A percentile compares a stretch with the other conserved stretches of the same genome.
phyloP scores from a whole-genome alignment of 2,329 filamentous ascomycete species.

The Xylaria sp. region DNA sequence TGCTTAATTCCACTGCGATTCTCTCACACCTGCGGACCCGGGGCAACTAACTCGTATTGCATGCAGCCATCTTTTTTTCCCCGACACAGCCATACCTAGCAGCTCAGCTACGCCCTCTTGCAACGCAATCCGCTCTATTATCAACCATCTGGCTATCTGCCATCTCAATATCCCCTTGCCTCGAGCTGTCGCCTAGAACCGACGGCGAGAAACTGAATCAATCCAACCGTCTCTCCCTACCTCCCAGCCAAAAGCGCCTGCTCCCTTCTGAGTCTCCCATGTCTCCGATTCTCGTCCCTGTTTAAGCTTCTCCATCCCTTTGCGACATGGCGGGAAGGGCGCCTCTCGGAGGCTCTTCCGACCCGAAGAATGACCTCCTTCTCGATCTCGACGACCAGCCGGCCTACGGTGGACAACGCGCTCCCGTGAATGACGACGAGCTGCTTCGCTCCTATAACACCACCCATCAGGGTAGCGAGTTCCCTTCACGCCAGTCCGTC shows the following conservation, averaged over 20 bases:
- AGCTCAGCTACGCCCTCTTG: constrained; percentile 26
- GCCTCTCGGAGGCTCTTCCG: constrained; percentile 62
- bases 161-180: constrained; percentile 4
- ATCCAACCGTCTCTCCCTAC: constrained; percentile 5
- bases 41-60: constrained; percentile 42
- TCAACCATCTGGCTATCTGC: constrained; percentile 12
- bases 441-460: constrained; percentile 79
- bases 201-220: constrained; percentile 13
- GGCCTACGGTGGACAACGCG: constrained; percentile 78
- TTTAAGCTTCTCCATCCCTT: constrained; percentile 51
- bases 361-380: constrained; percentile 68
- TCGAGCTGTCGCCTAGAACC: constrained; percentile 25
- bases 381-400: constrained; percentile 80
- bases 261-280: constrained; percentile 44
- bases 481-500: constrained; percentile 80
- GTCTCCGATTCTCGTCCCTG: constrained; percentile 46
- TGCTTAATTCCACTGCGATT: constrained; percentile 40
- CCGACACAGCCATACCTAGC: constrained; percentile 27
- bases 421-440: constrained; percentile 84
- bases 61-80: constrained; percentile 38
- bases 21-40: constrained; percentile 37
- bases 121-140: constrained; percentile 23
- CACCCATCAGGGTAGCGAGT: constrained; percentile 64
- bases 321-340: constrained; percentile 71
- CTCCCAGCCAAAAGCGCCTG: constrained; percentile 1